Base-by-base conservation (phyloP, 75 land plant species). In the Picea glauca region DNA sequence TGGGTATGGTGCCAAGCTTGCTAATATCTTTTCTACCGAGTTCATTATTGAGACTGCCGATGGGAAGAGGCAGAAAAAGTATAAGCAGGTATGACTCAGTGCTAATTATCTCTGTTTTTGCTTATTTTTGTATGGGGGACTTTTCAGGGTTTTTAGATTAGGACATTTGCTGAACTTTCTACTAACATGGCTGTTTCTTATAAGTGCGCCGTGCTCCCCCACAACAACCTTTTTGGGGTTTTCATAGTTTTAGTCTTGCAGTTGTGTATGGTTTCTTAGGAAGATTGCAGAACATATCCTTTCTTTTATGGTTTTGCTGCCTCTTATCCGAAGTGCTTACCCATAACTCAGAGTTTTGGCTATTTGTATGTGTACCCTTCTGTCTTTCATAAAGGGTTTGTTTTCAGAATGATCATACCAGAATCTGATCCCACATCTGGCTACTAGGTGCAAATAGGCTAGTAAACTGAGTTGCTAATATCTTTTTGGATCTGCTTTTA, bases 21-120 rank as follows among this genome's bases (percentile, higher is more conserved):
- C 99, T 2, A 96, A 96, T 82, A 94, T 96, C 15, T 96, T 96
- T 80, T 96, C 99, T 3, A 91, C 98, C 3, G 98, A 98, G 84
- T 98, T 98, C 64, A 80, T 88, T 31, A 98, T 98, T 31, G 92
- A 98, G 84, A 98, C 98, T 3, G 98, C 99, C 1, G 98, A 98
- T 85, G 99, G 99, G 23, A 90, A 83, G 80, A 76, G 99, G 56
- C 89, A 72, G 78, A 90, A 84, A 89, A 88, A 85, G 78, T 98
- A 98, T 60, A 98, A 93, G 80, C 99, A 98, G 99, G 99, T 98
- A 72, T 14, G 67, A 50, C 26, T 64, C 38, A 75, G 9, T 65
- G 60, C 17, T 18, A 6, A n/a, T 50, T 21, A 5, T 50, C 20
- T 54, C 23, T 54, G 70, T 50, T 76, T 54, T 21, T n/a, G 20